Evolutionary conservation across 768 basidiomycete genomes (phyloP).

Genomic region (Lactarius hatsudake): DNA sequence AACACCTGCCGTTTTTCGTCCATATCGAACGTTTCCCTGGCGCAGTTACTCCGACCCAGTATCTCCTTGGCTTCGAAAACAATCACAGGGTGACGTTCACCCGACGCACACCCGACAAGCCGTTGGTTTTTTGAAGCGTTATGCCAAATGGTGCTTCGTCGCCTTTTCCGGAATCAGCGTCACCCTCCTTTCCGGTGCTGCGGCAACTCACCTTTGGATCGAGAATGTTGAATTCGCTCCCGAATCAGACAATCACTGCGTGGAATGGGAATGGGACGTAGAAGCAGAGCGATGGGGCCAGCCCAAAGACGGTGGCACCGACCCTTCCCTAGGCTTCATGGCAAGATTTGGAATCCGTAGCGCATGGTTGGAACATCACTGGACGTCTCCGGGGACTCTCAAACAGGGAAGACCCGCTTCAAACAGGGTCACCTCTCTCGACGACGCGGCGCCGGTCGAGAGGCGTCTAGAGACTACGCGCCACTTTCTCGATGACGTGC

Average conservation of each 20-base stretch:
- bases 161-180: conserved; percentile 44
- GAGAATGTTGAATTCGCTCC: conserved; percentile 52
- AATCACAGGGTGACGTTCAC: conserved; percentile 30
- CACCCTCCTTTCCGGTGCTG: conserved; percentile 49
- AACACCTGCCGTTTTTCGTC: neutral
- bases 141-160: conserved; percentile 49
- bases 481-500: conserved; percentile 49
- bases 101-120: conserved; percentile 39
- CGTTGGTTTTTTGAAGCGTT: conserved; percentile 44
- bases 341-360: conserved; percentile 61
- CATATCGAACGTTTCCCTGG: neutral
- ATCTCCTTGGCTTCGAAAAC: conserved; percentile 21
- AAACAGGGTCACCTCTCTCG: conserved; percentile 11
- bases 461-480: conserved; percentile 54
- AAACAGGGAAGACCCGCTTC: conserved; percentile 10
- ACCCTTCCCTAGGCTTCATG: conserved; percentile 59
- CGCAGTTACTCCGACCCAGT: conserved; percentile 1
- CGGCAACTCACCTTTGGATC: conserved; percentile 60
- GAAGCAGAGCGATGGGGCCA: conserved; percentile 63
- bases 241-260: conserved; percentile 51
- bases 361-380: conserved; percentile 71
- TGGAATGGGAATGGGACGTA: conserved; percentile 66
- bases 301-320: conserved; percentile 56
- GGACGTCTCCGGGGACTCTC: conserved; percentile 38
- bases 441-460: conserved; percentile 37